These are phyloP conservation scores for Conticribra weissflogii DNA, from an alignment of 108 stramenopile species.

Conservation along the genomic window DNA sequence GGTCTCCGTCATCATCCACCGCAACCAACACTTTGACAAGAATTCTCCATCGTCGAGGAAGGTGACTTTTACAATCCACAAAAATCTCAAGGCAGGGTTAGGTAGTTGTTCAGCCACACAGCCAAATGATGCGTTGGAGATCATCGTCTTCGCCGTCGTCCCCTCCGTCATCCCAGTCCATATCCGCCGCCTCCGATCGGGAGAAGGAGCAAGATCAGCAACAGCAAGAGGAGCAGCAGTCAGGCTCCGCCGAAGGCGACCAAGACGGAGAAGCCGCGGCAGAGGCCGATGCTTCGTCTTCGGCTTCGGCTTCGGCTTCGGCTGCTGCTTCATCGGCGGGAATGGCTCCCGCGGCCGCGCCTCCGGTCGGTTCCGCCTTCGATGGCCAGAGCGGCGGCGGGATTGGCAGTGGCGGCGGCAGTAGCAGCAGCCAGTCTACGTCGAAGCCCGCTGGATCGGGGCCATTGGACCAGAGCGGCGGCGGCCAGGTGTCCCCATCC, in stretches of 20 bases:
- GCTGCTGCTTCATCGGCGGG: not conserved
- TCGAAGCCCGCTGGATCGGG: slow-evolving; percentile 5
- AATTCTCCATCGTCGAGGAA: too few species aligned
- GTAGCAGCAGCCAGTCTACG: slow-evolving; percentile 3
- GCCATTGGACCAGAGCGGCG: not conserved
- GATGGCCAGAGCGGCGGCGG: slow-evolving; percentile 5
- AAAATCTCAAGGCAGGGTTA: too few species aligned
- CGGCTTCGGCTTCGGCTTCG: too few species aligned
- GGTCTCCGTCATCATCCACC: too few species aligned
- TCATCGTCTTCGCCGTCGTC: slow-evolving; percentile 4
- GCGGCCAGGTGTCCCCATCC: not conserved
- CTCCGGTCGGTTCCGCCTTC: not conserved
- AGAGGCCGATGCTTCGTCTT: too few species aligned
- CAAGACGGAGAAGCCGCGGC: not conserved
- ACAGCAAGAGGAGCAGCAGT: slow-evolving; percentile 4
- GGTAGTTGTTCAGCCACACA: not conserved
- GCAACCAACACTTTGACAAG: too few species aligned
- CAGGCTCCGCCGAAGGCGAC: not conserved
- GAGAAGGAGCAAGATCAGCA: not conserved
- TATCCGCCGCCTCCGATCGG: too few species aligned
- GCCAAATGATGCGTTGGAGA: not conserved
- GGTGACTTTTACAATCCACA: too few species aligned
- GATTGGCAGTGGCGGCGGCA: not conserved
- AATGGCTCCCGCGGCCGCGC: not conserved
- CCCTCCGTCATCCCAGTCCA: too few species aligned